These are phyloP conservation scores for Chlorella vulgaris DNA, from an alignment of 139 green algal genomes.

Conservation along the genomic window DNA sequence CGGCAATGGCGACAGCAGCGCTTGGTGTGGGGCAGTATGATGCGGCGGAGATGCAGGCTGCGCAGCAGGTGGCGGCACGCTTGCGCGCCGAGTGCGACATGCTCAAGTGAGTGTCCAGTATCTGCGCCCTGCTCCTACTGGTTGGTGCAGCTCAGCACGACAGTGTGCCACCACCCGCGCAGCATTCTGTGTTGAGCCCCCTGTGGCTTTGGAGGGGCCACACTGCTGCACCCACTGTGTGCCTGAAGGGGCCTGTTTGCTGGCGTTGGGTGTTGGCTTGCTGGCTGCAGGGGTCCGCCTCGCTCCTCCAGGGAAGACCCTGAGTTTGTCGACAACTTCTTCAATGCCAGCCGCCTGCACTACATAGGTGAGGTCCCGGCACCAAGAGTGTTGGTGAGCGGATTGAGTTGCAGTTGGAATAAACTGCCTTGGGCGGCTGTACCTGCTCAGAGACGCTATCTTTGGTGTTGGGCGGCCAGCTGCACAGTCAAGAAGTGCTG, in stretches of 20 bases:
- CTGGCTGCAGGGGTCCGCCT: conserved; percentile 42
- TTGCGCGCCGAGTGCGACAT: conserved; percentile 68
- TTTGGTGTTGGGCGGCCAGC: background rate
- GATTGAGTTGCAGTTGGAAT: background rate
- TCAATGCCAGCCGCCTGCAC: conserved; percentile 73
- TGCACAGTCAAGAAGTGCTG: no score
- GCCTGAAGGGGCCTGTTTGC: no score
- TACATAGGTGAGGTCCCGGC: conserved; percentile 66
- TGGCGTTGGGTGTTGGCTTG: no score
- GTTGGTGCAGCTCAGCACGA: no score
- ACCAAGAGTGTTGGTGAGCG: background rate
- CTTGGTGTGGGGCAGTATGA: background rate
- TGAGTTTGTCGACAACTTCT: conserved; percentile 83
- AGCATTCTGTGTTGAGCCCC: no score
- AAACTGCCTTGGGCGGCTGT: no score
- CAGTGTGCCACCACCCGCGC: no score
- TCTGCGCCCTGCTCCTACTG: background rate
- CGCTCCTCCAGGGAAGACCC: conserved; percentile 71
- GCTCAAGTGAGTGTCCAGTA: background rate
- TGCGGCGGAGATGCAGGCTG: conserved; percentile 32
- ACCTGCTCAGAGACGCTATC: background rate
- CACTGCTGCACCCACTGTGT: no score
- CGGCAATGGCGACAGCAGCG: background rate
- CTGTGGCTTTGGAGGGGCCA: no score
- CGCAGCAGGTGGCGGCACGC: conserved; percentile 55